Base-by-base conservation (phyloP, 1,139 yeast genomes). In the Zygosaccharomyces pseudobailii region DNA sequence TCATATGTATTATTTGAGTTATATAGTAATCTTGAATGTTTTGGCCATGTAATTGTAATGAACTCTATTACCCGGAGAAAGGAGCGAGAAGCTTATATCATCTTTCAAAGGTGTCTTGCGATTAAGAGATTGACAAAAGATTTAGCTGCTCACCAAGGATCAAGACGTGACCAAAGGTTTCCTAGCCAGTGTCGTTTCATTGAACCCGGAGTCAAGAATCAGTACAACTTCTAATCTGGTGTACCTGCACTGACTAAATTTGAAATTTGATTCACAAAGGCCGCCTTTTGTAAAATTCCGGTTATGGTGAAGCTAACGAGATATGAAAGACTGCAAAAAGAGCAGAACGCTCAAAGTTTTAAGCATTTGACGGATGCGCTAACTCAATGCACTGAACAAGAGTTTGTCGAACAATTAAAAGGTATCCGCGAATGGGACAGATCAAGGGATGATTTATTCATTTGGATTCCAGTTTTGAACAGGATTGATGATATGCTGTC, bases 401-500 rank as follows among this genome's bases (percentile, higher is more conserved):
- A 50, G 5, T 63, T 66, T 42, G 47, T 65, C 10, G 31, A 42
- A 6, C 60, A 61, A 42, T 36, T 66, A 24, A 53, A 55, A 10
- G 36, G 45, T 1, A 58, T 61, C 19, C 55, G 55, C 24, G 64
- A 58, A 30, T 84, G 92, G 90, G 77, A 79, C 52, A 71, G 84
- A 39, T 85, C 90, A 3, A 73, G 81, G 50, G 89, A 88, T 25
- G 90, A 87, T 55, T 66, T 90, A 39, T 76, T 77, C 55, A 84
- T 82, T 51, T 90, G 96, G 95, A 76, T 87, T 19, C 76, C 84
- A 0, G 79, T 87, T 1, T 71, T 90, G 55, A 85, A 89, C 64
- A 73, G 84, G 55, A 80, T 89, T 57, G 97, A 89, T 62, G 75
- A 72, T 10, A 74, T 87, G 19, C 70, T 87, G 48, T 86, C 82